phyloP scores from a whole-genome alignment of 495 filamentous ascomycete genomes.

The Aspergillus sclerotiicarbonarius region DNA sequence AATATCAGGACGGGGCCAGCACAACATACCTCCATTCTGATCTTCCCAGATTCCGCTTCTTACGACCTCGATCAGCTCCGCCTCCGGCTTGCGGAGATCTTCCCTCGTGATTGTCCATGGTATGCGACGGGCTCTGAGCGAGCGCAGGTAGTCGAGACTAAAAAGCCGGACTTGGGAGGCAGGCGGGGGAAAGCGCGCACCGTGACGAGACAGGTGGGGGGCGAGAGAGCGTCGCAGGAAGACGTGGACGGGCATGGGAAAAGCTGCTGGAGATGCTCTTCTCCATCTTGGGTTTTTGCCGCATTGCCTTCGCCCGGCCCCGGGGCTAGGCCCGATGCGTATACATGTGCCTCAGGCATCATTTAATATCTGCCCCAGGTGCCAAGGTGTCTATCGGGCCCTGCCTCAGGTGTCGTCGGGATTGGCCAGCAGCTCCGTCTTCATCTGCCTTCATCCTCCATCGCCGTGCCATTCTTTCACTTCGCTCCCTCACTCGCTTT shows the following conservation, averaged over 20 bases:
- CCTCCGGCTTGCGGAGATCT: conserved; percentile 33
- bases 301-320: not conserved
- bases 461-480: no score
- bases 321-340: not conserved
- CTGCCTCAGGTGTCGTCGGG: no score
- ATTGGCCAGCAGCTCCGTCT: no score
- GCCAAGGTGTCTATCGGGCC: no score
- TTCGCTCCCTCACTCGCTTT: no score
- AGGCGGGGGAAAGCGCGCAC: not conserved
- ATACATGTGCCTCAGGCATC: not conserved
- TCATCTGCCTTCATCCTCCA: no score
- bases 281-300: not conserved
- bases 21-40: conserved; percentile 59
- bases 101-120: conserved; percentile 43
- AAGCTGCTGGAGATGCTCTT: not conserved
- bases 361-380: not conserved
- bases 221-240: conserved; percentile 11
- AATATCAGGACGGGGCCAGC: not conserved
- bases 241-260: conserved; percentile 19
- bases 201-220: not conserved
- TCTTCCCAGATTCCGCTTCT: conserved; percentile 66
- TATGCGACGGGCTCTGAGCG: not conserved
- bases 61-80: conserved; percentile 46
- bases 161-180: not conserved
- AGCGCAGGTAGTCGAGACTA: not conserved